Conservation (phyloP, 768 basidiomycete species). For the Amanita brunnescens region DNA sequence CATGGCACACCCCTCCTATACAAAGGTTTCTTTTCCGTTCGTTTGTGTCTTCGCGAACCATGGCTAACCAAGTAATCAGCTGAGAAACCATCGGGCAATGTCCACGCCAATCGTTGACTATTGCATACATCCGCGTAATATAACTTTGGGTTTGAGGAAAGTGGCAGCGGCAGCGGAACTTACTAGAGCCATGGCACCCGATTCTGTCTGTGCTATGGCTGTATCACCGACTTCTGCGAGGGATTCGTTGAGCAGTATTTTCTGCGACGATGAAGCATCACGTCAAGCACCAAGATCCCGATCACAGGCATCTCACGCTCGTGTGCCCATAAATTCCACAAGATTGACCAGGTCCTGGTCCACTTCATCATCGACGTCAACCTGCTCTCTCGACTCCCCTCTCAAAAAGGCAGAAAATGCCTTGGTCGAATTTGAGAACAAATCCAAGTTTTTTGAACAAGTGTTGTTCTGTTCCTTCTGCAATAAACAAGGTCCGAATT, state of each 20-base stretch:
- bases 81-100: not conserved
- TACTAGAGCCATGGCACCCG: constrained; percentile 14
- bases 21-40: constrained; percentile 1
- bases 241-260: constrained; percentile 15
- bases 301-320: constrained; percentile 10
- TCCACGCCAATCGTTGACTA: not conserved
- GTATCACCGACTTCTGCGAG: constrained; percentile 21
- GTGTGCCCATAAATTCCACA: not conserved
- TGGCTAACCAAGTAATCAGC: not conserved
- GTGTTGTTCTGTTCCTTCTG: constrained; percentile 41
- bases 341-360: constrained; percentile 15
- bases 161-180: constrained; percentile 14
- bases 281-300: constrained; percentile 11
- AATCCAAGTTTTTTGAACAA: constrained; percentile 39
- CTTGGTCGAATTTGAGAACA: constrained; percentile 30
- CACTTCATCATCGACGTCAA: constrained; percentile 33
- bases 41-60: not conserved
- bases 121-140: not conserved
- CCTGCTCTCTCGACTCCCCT: constrained; percentile 21
- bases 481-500: constrained; percentile 42
- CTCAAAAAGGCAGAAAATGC: constrained; percentile 8
- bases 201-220: constrained; percentile 20
- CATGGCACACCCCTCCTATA: not conserved
- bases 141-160: constrained; percentile 17
- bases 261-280: constrained; percentile 7